phyloP scores from a whole-genome alignment of 139 green algal species.

The Haematococcus lacustris region DNA sequence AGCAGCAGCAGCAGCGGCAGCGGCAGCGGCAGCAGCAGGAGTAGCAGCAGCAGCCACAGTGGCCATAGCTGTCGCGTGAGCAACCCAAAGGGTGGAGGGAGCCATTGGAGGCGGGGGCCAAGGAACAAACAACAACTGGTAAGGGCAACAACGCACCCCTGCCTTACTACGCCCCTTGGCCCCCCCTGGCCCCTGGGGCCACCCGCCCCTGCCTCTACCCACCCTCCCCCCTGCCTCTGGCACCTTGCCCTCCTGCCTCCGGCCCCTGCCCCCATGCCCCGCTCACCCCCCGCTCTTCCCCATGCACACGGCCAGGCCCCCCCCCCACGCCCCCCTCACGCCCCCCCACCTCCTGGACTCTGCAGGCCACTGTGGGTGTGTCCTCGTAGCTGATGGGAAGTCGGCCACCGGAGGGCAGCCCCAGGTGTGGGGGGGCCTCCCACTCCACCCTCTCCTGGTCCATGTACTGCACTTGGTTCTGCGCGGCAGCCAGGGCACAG shows the following conservation, averaged over 20 bases:
- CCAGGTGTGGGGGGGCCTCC: slow-evolving; percentile 27
- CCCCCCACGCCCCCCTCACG: not conserved
- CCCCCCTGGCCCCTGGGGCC: not conserved
- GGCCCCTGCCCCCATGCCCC: too few relatives aligned
- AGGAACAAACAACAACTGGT: too few relatives aligned
- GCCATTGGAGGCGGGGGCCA: too few relatives aligned
- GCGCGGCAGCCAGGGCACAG: not conserved
- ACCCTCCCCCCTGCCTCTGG: not conserved
- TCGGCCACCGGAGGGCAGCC: slow-evolving; percentile 26
- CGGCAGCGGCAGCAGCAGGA: too few relatives aligned
- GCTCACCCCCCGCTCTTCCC: not conserved
- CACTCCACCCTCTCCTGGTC: slow-evolving; percentile 25
- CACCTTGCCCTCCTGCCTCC: too few relatives aligned
- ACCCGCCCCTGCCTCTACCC: not conserved
- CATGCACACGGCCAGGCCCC: not conserved
- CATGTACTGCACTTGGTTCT: slow-evolving; percentile 1
- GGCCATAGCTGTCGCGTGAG: too few relatives aligned
- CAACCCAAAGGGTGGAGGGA: too few relatives aligned
- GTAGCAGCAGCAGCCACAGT: too few relatives aligned
- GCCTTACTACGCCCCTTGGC: too few relatives aligned
- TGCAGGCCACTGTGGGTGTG: slow-evolving; percentile 7
- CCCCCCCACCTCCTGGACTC: slow-evolving; percentile 14
- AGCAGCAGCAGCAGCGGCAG: too few relatives aligned
- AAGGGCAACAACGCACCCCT: too few relatives aligned
- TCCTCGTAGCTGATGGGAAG: slow-evolving; percentile 30